A percentile compares a stretch with the other conserved stretches of the same genome.
Evolutionary conservation across 2,329 filamentous ascomycete genomes (phyloP).

Genomic region (Aplosporella prunicola): DNA sequence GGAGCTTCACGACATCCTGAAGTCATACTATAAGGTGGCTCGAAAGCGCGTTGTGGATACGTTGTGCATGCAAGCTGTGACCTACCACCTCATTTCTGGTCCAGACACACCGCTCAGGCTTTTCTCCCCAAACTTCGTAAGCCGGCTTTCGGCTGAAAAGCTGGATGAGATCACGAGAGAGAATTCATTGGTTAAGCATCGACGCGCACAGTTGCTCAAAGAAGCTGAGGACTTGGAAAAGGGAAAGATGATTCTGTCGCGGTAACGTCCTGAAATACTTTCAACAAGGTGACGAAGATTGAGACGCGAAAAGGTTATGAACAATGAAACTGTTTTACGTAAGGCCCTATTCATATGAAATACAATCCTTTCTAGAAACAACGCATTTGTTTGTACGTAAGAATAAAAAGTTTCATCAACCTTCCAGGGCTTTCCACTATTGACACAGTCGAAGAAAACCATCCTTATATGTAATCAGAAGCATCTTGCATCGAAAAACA

Average conservation of each 20-base stretch:
- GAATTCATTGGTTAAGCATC: constrained; percentile 32
- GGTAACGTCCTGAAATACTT: no score
- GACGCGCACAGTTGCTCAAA: constrained; percentile 35
- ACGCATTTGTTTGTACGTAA: no score
- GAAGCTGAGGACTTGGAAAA: constrained; percentile 39
- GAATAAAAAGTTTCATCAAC: no score
- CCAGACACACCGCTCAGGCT: constrained; percentile 42
- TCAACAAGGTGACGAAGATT: no score
- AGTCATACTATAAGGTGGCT: constrained; percentile 53
- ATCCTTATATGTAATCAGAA: no score
- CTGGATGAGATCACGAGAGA: constrained; percentile 52
- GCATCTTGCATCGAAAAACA: no score
- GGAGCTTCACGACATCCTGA: constrained; percentile 52
- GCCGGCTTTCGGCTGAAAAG: constrained; percentile 38
- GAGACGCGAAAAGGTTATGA: no score
- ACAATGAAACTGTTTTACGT: no score
- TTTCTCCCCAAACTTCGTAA: constrained; percentile 44
- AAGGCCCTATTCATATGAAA: no score
- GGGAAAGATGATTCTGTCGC: constrained; percentile 24
- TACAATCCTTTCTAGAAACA: no score
- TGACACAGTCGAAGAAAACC: no score
- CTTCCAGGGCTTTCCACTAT: no score
- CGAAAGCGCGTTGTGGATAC: constrained; percentile 54
- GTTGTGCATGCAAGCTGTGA: constrained; percentile 49
- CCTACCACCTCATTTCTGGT: constrained; percentile 44